Evolutionary conservation across 1,139 yeast species (phyloP).

Genomic region (Eremothecium cymbalariae): DNA sequence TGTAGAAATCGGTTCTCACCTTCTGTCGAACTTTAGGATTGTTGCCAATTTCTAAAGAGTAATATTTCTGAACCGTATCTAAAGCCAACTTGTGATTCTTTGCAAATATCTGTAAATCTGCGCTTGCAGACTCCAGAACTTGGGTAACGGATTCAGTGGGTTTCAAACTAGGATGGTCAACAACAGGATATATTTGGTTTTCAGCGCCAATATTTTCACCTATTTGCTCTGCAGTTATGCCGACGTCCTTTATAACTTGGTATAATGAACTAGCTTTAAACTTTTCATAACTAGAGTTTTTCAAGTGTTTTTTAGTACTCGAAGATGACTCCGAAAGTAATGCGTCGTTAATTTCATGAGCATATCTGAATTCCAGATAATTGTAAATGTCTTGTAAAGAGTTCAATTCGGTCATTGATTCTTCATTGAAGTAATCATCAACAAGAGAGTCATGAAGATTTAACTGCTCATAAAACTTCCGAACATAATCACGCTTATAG

Average conservation of each 20-base stretch:
- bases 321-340: conserved; percentile 22
- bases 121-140: conserved; percentile 43
- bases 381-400: conserved; percentile 75
- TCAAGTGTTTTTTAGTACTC: conserved; percentile 53
- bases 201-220: conserved; percentile 77
- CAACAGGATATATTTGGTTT: conserved; percentile 61
- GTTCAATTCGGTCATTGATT: conserved; percentile 54
- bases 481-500: conserved; percentile 63
- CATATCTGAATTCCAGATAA: conserved; percentile 71
- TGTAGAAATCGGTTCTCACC: conserved; percentile 61
- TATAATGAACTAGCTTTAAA: conserved; percentile 60
- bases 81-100: conserved; percentile 56
- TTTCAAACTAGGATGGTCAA: conserved; percentile 56
- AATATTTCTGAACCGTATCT: conserved; percentile 66
- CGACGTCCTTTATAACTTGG: conserved; percentile 62
- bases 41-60: conserved; percentile 71
- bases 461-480: conserved; percentile 49
- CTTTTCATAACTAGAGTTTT: conserved; percentile 68
- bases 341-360: conserved; percentile 56
- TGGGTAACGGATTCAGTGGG: conserved; percentile 61
- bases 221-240: conserved; percentile 68
- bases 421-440: conserved; percentile 46
- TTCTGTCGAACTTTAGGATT: conserved; percentile 75
- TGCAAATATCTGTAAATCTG: conserved; percentile 38
- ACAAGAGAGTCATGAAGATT: conserved; percentile 52